phyloP scores from a whole-genome alignment of 2,329 filamentous ascomycete species.

The Aureobasidium sp. region DNA sequence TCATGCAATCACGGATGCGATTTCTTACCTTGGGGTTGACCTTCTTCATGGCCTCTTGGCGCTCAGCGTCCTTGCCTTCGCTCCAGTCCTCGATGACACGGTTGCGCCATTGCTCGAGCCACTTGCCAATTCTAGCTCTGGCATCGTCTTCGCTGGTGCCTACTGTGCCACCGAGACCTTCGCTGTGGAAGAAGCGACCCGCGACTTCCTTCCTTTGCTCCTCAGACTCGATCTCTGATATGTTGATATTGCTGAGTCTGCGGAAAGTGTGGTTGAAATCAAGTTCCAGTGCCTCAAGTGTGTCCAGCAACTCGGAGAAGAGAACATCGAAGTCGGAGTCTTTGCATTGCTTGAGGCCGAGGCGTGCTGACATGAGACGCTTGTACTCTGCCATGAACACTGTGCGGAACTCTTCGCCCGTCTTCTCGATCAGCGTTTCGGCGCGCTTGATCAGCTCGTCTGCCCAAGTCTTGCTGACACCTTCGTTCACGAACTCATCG shows the following conservation, averaged over 20 bases:
- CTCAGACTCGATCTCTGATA: slow-evolving; percentile 57
- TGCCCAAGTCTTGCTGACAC: slow-evolving; percentile 61
- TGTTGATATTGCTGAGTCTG: slow-evolving; percentile 56
- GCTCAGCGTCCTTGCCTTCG: slow-evolving; percentile 43
- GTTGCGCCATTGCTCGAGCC: slow-evolving; percentile 71
- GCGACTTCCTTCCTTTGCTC: slow-evolving; percentile 58
- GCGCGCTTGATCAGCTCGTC: slow-evolving; percentile 67
- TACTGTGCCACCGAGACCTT: slow-evolving; percentile 53
- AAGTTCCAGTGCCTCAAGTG: slow-evolving; percentile 69
- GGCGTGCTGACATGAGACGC: slow-evolving; percentile 66
- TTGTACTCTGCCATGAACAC: slow-evolving; percentile 89
- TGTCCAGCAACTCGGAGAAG: slow-evolving; percentile 75
- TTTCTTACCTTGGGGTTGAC: slow-evolving; percentile 68
- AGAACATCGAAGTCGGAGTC: slow-evolving; percentile 70
- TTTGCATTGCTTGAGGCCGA: slow-evolving; percentile 65
- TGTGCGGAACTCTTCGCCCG: slow-evolving; percentile 79
- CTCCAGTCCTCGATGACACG: slow-evolving; percentile 72
- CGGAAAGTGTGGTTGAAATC: slow-evolving; percentile 96
- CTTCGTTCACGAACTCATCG: slow-evolving; percentile 60
- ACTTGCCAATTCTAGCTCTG: slow-evolving; percentile 59
- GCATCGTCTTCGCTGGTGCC: slow-evolving; percentile 57
- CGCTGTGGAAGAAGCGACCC: slow-evolving; percentile 68
- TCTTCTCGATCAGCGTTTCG: slow-evolving; percentile 71
- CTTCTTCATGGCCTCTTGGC: slow-evolving; percentile 66
- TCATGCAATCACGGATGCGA: neutral